Evolutionary conservation across 2,329 filamentous ascomycete genomes (phyloP), one percentile per base, ranked within the genome.

Genomic region (Davidsoniella virescens): DNA sequence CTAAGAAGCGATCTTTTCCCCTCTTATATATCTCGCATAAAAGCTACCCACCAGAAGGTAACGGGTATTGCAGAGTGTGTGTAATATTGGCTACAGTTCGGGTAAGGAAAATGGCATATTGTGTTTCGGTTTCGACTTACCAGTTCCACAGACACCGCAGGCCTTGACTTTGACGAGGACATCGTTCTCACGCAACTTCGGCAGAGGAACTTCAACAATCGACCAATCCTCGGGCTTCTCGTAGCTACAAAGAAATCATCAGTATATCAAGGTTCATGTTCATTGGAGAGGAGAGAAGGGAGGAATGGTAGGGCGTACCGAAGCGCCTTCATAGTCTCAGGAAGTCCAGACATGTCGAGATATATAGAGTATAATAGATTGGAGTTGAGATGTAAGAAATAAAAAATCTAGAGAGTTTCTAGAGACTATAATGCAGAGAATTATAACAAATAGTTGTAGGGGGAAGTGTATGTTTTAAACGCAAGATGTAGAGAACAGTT

Each of bases 161-260:
- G 75, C 78, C 65, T 81, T 80, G 59, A 82, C 78, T 65, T 82
- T 78, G 64, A 81, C 70, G 57, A 79, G 64, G 56, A 80, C 67
- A 62, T 80, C 76, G 53, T 76, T 71, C 23, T 76, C 68, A 56
- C 75, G 71, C 55, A 80, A 64, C 56, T 67, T 70, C 17, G 78
- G 78, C 5, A 82, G 70, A 55, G 78, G 76, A 36, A 80, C 72
- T 9, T 75, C 66, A 56, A 81, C 76, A 53, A 82, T 70, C 55
- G 69, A 68, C 64, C 72, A 80, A 53, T 73, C 68, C 61, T 76
- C 67, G 41, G 76, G 76, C 69, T 79, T 73, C 63, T 76, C 72
- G 65, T 80, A 80, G 63, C 67, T 69, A 52, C 36, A 26, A 1
- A 18, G 3, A 17, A 51, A 40, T 26, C 29, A 49, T 54, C 29